phyloP scores from a whole-genome alignment of 1,139 yeast genomes.

The Saccharomyces hybrid region DNA sequence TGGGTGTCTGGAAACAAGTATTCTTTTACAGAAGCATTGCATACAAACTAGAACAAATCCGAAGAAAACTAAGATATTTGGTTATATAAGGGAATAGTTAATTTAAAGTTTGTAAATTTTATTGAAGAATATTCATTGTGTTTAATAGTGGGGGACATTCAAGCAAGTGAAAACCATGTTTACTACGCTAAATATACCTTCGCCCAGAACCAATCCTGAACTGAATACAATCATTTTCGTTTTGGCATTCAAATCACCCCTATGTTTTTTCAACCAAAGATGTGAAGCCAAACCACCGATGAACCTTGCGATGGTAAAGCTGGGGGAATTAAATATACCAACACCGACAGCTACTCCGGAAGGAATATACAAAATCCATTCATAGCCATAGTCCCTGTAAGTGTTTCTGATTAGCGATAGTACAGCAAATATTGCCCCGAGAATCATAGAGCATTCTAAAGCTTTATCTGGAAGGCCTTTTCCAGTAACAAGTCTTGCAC shows the following conservation, averaged over 20 bases:
- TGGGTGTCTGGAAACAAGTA: too few relatives aligned
- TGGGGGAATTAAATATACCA: conserved; percentile 90
- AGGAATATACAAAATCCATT: conserved; percentile 49
- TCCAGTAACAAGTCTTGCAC: conserved; percentile 89
- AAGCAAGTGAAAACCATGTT: conserved; percentile 72
- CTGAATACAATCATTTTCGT: conserved; percentile 79
- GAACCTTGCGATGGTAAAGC: conserved; percentile 88
- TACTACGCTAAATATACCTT: conserved; percentile 78
- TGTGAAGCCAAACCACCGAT: conserved; percentile 77
- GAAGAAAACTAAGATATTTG: background rate
- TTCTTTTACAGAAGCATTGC: too few relatives aligned
- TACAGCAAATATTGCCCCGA: conserved; percentile 62
- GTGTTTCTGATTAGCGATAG: conserved; percentile 61
- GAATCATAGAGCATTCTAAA: conserved; percentile 50
- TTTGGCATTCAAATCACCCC: conserved; percentile 37
- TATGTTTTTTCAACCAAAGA: conserved; percentile 43
- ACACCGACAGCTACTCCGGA: conserved; percentile 96
- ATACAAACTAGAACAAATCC: background rate
- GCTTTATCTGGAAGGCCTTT: conserved; percentile 82
- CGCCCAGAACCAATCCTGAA: conserved; percentile 89
- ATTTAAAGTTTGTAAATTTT: background rate
- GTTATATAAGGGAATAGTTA: background rate
- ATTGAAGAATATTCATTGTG: background rate
- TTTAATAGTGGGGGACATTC: conserved; percentile 41
- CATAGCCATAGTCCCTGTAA: conserved; percentile 35